These are phyloP conservation scores for Aegilops tauschii DNA, from an alignment of 176 grass and related monocot species.

Conservation along the genomic window DNA sequence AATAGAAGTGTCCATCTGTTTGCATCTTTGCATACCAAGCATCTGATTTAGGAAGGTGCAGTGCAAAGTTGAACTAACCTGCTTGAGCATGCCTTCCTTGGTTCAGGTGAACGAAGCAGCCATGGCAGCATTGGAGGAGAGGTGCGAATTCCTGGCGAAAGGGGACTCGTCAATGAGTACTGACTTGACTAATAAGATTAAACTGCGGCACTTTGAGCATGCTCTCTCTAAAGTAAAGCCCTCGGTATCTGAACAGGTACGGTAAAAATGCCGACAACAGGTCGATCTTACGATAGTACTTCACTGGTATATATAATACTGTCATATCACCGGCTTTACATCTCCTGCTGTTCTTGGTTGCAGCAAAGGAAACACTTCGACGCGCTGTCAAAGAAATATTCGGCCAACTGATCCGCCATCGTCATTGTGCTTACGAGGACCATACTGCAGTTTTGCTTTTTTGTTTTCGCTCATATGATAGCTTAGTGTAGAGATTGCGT, in stretches of 20 bases:
- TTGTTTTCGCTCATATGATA: neutral
- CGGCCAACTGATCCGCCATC: conserved; percentile 2
- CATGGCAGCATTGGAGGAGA: conserved; percentile 69
- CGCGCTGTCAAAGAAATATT: conserved; percentile 40
- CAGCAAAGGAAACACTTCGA: conserved; percentile 66
- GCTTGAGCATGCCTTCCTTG: neutral
- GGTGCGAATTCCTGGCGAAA: conserved; percentile 34
- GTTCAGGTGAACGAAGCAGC: conserved; percentile 83
- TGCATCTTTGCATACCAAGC: neutral
- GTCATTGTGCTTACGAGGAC: neutral
- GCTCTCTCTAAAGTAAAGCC: conserved; percentile 63
- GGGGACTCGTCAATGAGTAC: conserved; percentile 36
- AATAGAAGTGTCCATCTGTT: neutral
- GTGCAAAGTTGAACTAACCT: neutral
- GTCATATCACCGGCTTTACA: neutral
- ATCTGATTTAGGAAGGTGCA: neutral
- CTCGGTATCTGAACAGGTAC: conserved; percentile 80
- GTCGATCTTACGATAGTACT: neutral
- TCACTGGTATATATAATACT: neutral
- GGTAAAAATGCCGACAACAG: neutral
- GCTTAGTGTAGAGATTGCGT: neutral
- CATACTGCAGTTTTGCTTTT: neutral
- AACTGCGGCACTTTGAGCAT: conserved; percentile 54
- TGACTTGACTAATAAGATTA: conserved; percentile 30
- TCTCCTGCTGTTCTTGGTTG: neutral